phyloP scores from a whole-genome alignment of 352 stramenopile species.

The Pythium coloratum region DNA sequence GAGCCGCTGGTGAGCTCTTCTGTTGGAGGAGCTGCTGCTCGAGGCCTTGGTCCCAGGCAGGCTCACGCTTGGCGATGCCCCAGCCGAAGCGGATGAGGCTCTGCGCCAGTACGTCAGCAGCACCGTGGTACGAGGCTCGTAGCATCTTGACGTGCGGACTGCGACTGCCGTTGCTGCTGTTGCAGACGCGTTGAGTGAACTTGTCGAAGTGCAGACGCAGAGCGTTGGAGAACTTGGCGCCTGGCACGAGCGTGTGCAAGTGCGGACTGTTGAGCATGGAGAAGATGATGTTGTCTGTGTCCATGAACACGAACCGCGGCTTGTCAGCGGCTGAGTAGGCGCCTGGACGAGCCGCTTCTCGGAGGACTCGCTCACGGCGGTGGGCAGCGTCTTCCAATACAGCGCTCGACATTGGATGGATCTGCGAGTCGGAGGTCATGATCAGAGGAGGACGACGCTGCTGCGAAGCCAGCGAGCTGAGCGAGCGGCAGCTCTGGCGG shows the following conservation, averaged over 20 bases:
- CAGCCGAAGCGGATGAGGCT: conserved; percentile 18
- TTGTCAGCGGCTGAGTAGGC: conserved; percentile 6
- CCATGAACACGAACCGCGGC: conserved; percentile 19
- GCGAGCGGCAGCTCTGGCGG: conserved; percentile 4
- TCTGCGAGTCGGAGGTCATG: conserved; percentile 6
- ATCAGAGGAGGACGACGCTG: conserved; percentile 2
- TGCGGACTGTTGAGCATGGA: conserved; percentile 23
- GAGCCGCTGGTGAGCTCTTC: too few species aligned
- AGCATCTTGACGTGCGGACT: conserved; percentile 11
- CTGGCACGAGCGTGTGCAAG: conserved; percentile 13
- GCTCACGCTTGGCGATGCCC: conserved; percentile 11
- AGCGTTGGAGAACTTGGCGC: conserved; percentile 16
- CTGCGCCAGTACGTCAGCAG: conserved; percentile 13
- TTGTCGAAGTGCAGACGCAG: conserved; percentile 20
- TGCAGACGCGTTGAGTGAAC: conserved; percentile 19
- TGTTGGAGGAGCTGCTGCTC: neutral
- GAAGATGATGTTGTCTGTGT: conserved; percentile 25
- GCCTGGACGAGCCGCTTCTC: neutral
- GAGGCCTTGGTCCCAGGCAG: neutral
- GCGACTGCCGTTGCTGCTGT: conserved; percentile 8
- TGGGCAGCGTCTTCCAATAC: conserved; percentile 6
- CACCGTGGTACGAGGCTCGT: conserved; percentile 12
- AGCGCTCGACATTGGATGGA: neutral
- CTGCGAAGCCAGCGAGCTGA: neutral
- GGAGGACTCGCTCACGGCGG: conserved; percentile 7